Evolutionary conservation across 2,329 filamentous ascomycete species (phyloP).

Genomic region (Ascocoryne sarcoides): DNA sequence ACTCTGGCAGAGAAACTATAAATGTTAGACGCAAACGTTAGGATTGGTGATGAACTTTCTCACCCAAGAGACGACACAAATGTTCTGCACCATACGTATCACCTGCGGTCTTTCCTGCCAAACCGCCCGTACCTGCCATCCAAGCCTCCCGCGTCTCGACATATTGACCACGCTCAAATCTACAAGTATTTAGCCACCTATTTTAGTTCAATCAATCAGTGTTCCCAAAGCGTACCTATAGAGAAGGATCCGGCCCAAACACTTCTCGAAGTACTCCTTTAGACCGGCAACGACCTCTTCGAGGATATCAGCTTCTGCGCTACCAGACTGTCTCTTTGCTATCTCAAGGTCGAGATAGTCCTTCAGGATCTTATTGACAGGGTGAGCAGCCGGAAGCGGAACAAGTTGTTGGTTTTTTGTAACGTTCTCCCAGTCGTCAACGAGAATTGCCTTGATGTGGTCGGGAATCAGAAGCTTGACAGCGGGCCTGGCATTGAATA

Average conservation of each 20-base stretch:
- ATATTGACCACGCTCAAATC: conserved; percentile 87
- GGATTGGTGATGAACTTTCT: too few relatives aligned
- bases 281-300: conserved; percentile 83
- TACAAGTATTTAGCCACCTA: conserved; percentile 28
- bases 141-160: conserved; percentile 66
- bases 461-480: conserved; percentile 84
- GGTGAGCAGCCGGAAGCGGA: conserved; percentile 66
- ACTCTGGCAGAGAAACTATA: conserved; percentile 78
- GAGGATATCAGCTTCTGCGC: conserved; percentile 72
- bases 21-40: too few relatives aligned
- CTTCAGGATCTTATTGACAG: conserved; percentile 69
- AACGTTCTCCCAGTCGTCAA: conserved; percentile 98
- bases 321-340: conserved; percentile 54
- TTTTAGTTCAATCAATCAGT: background rate
- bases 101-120: conserved; percentile 60
- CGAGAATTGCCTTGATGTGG: conserved; percentile 80
- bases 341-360: conserved; percentile 69
- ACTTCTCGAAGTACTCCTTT: conserved; percentile 89
- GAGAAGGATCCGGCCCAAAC: conserved; percentile 76
- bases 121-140: conserved; percentile 51
- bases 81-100: conserved; percentile 94
- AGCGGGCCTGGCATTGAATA: conserved; percentile 73
- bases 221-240: conserved; percentile 49
- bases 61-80: conserved; percentile 80
- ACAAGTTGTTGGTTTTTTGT: conserved; percentile 92